Base-by-base conservation (phyloP, 2,329 filamentous ascomycete species). In the Zarea fungicola region DNA sequence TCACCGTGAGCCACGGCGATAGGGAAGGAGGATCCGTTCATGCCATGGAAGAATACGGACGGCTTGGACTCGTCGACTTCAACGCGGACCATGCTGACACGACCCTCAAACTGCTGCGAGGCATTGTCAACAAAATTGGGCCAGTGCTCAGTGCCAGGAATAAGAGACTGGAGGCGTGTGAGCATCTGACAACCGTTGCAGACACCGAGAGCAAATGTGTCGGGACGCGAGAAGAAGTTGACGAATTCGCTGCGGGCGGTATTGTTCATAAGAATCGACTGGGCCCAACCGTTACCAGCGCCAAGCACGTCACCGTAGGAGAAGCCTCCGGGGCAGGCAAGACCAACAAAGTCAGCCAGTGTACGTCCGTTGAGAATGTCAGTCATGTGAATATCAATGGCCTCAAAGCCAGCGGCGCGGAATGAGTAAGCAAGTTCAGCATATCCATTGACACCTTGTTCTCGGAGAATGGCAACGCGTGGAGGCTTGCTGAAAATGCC, bases 371-470 rank as follows among this genome's bases (percentile, higher is more conserved):
- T 83, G 21, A 89, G 83, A 49, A 97, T 84, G 60, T 97, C 92
- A 4, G 87, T 93, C 93, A 99, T 97, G 75, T 96, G 92, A 1
- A 97, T 85, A 62, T 99, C 92, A 40, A 97, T 81, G 13, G 91
- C 83, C 42, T 90, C 85, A 71, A 97, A 97, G 31, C 92, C 92
- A 36, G 93, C 92, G 29, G 84, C 83, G 56, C 86, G 84, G 77
- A 97, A 97, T 42, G 91, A 90, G 62, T 95, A 97, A 1, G 93
- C 93, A 89, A 99, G 95, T 67, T 99, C 93, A n/a, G 89, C 84
- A 60, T 96, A 83, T 35, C 91, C 89, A 70, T 99, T 97, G 57
- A 96, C 89, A 65, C 93, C 93, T 66, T 96, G 90, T 67, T 97
- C 93, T 62, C 93, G 81, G 19, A 99, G 81, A 58, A 99, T 95